phyloP scores from a whole-genome alignment of 805 yeast genomes.

The Kuraishia ogatae region DNA sequence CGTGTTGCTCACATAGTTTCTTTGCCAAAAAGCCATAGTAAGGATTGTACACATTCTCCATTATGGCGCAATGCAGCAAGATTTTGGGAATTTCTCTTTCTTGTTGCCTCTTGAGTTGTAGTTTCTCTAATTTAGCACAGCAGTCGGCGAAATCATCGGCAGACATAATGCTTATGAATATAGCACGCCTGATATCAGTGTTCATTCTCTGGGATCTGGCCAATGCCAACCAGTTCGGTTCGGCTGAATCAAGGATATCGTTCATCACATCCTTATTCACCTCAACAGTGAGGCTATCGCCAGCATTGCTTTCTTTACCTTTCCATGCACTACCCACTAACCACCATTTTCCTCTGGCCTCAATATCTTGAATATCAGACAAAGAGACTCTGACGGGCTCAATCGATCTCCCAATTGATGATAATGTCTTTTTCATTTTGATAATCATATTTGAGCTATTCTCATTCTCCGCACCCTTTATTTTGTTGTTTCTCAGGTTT shows the following conservation, averaged over 20 bases:
- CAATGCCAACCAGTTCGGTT: conserved; percentile 82
- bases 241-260: conserved; percentile 58
- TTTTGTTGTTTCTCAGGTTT: conserved; percentile 78
- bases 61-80: conserved; percentile 74
- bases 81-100: conserved; percentile 83
- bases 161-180: conserved; percentile 91
- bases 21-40: conserved; percentile 77
- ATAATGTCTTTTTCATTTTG: conserved; percentile 57
- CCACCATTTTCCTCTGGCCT: conserved; percentile 97
- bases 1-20: conserved; percentile 67
- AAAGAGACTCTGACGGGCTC: conserved; percentile 84
- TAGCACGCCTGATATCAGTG: conserved; percentile 89
- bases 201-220: conserved; percentile 89
- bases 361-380: conserved; percentile 70
- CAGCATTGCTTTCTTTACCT: conserved; percentile 35
- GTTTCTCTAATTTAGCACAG: conserved; percentile 68
- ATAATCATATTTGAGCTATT: conserved; percentile 41
- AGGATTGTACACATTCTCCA: conserved; percentile 82
- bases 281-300: conserved; percentile 17
- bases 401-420: conserved; percentile 35
- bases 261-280: conserved; percentile 38
- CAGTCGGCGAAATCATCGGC: conserved; percentile 91
- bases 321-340: conserved; percentile 97
- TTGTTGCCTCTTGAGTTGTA: conserved; percentile 70
- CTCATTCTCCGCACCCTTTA: conserved; percentile 45